Base-by-base conservation (phyloP, 208 protist genomes). In the Leishmania martiniquensis region DNA sequence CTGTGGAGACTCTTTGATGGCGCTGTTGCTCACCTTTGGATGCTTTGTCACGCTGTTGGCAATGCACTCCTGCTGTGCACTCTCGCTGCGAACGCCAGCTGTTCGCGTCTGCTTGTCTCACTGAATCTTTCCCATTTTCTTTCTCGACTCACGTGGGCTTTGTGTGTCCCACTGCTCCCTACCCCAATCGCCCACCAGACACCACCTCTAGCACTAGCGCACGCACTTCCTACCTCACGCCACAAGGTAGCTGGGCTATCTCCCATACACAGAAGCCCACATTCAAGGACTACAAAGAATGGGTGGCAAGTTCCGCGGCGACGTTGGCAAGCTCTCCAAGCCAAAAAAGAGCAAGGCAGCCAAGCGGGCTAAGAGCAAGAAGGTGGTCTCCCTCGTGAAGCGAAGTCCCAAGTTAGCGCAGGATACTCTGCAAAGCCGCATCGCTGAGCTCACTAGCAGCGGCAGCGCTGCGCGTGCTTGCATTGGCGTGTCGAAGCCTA, bases 301-400 rank as follows among this genome's bases (percentile, higher is more conserved):
- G 93, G 93, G 91, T 5, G 93, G 93, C 17, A 91, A 86, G 69
- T 97, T 97, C 71, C 88, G 93, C 44, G 93, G 91, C 9, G 88
- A 89, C 4, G 93, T 95, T 0, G 90, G 90, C 5, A 93, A 91
- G 76, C 75, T 94, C 68, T 83, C 87, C 44, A 91, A 89, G 77
- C 71, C 84, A 9, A 93, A 93, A 60, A 91, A 85, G 63, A 94
- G 69, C 71, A 88, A 89, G 63, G 39, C 85, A 17, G 62, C 87
- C 1, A 86, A 87, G 59, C 84, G 80, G 29, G 77, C 85, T 17
- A 92, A 90, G 66, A 82, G 84, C 32, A 94, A 90, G 77, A 88
- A 86, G 75, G 77, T 84, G 0, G 81, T 84, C 6, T 81, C 91
- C 15, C 70, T 97, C 42, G 91, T 97, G 13, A 95, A 93, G 82